Conservation (phyloP, 2,329 filamentous ascomycete genomes). For the Xylaria sp. region DNA sequence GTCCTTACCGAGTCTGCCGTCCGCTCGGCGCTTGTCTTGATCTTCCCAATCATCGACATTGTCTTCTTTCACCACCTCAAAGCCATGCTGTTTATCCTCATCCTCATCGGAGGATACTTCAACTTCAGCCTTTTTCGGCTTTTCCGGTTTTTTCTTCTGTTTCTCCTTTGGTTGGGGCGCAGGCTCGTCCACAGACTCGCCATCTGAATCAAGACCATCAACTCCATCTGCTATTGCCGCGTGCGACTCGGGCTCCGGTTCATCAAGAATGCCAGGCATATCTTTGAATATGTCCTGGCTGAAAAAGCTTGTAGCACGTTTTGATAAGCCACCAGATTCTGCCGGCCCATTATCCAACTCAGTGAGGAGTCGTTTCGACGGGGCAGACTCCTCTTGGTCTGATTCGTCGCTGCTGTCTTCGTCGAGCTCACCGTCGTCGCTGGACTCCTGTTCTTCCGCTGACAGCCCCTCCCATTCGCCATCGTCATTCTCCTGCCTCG, state of each 20-base stretch:
- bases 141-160: conserved; percentile 26
- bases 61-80: conserved; percentile 62
- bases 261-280: conserved; percentile 68
- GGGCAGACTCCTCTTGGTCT: conserved; percentile 54
- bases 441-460: conserved; percentile 60
- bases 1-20: conserved; percentile 62
- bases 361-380: conserved; percentile 58
- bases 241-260: conserved; percentile 43
- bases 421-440: conserved; percentile 62
- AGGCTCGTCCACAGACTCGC: conserved; percentile 31
- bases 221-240: conserved; percentile 31
- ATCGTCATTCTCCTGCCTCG: conserved; percentile 77
- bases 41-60: conserved; percentile 65
- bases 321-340: conserved; percentile 69
- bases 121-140: conserved; percentile 19
- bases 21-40: conserved; percentile 62
- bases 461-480: conserved; percentile 94
- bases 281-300: conserved; percentile 92
- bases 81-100: conserved; percentile 51
- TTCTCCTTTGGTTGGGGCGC: conserved; percentile 32
- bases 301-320: conserved; percentile 86
- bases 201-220: conserved; percentile 30
- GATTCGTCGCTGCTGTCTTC: conserved; percentile 66
- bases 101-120: conserved; percentile 35
- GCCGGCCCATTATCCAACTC: conserved; percentile 60